Evolutionary conservation across 495 filamentous ascomycete genomes (phyloP).

Genomic region (Cairneyella variabilis): DNA sequence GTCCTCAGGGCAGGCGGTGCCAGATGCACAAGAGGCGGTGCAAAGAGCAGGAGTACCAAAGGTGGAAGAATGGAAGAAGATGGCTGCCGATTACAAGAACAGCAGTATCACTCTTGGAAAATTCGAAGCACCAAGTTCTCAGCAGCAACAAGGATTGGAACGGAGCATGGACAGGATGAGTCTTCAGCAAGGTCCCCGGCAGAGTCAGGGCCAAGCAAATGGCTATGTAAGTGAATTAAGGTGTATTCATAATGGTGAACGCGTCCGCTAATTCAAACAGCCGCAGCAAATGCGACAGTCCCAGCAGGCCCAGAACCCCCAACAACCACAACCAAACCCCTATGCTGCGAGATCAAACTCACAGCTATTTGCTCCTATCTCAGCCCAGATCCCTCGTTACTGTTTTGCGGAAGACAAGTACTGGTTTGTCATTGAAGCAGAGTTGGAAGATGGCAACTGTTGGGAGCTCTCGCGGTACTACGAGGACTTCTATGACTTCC

Average conservation of each 20-base stretch:
- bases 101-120: slow-evolving; percentile 95
- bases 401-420: slow-evolving; percentile 97
- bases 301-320: slow-evolving; percentile 29
- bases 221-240: slow-evolving; percentile 43
- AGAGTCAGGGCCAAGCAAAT: slow-evolving; percentile 41
- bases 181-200: slow-evolving; percentile 44
- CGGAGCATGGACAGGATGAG: slow-evolving; percentile 74
- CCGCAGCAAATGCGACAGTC: slow-evolving; percentile 22
- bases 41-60: slow-evolving; percentile 88
- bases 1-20: slow-evolving; percentile 75
- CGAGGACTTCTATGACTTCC: slow-evolving; percentile 98
- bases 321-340: slow-evolving; percentile 24
- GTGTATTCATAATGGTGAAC: too few species aligned
- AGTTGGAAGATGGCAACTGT: slow-evolving; percentile 83
- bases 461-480: slow-evolving; percentile 95
- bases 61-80: slow-evolving; percentile 99
- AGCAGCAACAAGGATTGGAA: slow-evolving; percentile 30
- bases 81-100: slow-evolving; percentile 98
- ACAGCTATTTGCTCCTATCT: slow-evolving; percentile 51
- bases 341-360: slow-evolving; percentile 37
- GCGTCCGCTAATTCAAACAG: slow-evolving; percentile 9
- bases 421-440: slow-evolving; percentile 94
- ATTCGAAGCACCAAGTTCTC: slow-evolving; percentile 59
- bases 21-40: slow-evolving; percentile 83
- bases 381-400: slow-evolving; percentile 85